phyloP scores from a whole-genome alignment of 2,329 filamentous ascomycete species.

The Venturia pyrina region DNA sequence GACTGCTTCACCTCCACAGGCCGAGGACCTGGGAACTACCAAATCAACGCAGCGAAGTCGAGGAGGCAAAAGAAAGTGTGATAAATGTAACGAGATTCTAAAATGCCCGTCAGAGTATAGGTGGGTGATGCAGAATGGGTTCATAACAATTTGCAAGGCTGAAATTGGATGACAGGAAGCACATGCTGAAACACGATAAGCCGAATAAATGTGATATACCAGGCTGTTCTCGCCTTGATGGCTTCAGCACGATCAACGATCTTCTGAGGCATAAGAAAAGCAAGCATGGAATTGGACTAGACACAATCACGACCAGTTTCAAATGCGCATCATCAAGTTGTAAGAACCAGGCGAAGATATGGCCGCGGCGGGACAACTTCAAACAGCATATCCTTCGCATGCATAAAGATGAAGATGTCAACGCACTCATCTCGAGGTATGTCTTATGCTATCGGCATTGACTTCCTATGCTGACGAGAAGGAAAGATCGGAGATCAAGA shows the following conservation, averaged over 20 bases:
- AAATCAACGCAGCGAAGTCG: neutral
- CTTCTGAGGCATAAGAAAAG: constrained; percentile 68
- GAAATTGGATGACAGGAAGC: constrained; percentile 50
- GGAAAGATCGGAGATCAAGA: constrained; percentile 1
- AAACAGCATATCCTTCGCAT: constrained; percentile 64
- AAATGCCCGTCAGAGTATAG: constrained; percentile 29
- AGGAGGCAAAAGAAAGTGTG: constrained; percentile 8
- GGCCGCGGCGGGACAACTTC: constrained; percentile 82
- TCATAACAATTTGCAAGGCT: neutral
- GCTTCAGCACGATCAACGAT: constrained; percentile 74
- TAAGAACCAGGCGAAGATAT: constrained; percentile 54
- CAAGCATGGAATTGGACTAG: constrained; percentile 48
- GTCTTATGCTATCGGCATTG: constrained; percentile 13
- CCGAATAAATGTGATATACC: constrained; percentile 50
- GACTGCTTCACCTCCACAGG: neutral
- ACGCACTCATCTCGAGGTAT: constrained; percentile 39
- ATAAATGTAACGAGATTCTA: constrained; percentile 18
- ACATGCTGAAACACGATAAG: constrained; percentile 59
- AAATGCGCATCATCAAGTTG: constrained; percentile 51
- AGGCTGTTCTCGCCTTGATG: constrained; percentile 48
- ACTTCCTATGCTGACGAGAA: neutral
- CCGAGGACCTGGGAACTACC: neutral
- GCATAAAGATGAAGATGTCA: constrained; percentile 43
- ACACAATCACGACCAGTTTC: constrained; percentile 42
- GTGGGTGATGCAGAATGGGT: constrained; percentile 18